Conservation (phyloP, 306 rosid species). For the Cucurbita ficifolia region DNA sequence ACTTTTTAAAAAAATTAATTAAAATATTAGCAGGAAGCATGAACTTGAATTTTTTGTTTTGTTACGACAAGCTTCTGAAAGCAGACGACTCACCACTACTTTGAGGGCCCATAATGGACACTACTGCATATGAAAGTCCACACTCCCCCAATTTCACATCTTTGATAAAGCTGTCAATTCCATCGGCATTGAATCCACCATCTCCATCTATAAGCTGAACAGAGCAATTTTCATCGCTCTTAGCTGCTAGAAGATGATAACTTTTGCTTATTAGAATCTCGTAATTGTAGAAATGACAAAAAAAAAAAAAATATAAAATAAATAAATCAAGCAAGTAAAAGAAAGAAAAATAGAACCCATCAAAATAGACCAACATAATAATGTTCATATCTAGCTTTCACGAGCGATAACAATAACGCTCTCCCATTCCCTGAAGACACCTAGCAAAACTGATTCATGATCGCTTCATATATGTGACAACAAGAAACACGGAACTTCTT, state of each 20-base stretch:
- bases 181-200: conserved; percentile 56
- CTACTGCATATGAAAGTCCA: conserved; percentile 91
- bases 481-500: not conserved
- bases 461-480: not conserved
- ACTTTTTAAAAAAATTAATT: not conserved
- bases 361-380: not conserved
- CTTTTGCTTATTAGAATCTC: not conserved
- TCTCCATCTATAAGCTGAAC: conserved; percentile 96
- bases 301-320: not conserved
- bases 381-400: too few species aligned
- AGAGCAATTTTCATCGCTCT: conserved; percentile 34
- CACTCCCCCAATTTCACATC: conserved; percentile 75
- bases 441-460: not conserved
- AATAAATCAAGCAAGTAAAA: not conserved
- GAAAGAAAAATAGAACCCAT: not conserved
- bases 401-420: not conserved
- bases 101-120: conserved; percentile 98
- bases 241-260: conserved; percentile 17
- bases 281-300: not conserved
- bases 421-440: not conserved
- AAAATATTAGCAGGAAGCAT: not conserved
- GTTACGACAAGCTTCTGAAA: not conserved
- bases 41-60: not conserved
- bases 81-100: conserved; percentile 73
- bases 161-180: conserved; percentile 61